A percentile compares a stretch with the other conserved stretches of the same genome.
Evolutionary conservation across 2,329 filamentous ascomycete genomes (phyloP).

Genomic region (Raffaelea deltoideospora): DNA sequence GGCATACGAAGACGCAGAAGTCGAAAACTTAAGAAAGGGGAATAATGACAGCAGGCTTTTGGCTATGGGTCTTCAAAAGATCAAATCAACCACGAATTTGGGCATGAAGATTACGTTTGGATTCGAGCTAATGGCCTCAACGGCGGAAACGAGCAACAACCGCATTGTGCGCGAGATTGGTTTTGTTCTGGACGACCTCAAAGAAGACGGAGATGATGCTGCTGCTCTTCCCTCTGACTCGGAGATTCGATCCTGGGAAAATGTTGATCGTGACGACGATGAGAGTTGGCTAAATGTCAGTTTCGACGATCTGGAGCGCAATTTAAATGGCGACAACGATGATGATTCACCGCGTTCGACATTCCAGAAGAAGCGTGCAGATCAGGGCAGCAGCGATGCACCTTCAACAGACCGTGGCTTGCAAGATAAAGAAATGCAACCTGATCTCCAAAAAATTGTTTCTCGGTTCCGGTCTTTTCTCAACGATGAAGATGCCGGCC

Average conservation of each 20-base stretch:
- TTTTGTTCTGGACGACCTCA: slow-evolving; percentile 60
- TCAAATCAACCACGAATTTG: too few relatives aligned
- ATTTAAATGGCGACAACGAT: slow-evolving; percentile 43
- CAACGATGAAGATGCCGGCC: slow-evolving; percentile 67
- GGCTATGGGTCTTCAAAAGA: too few relatives aligned
- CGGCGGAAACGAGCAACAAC: slow-evolving; percentile 53
- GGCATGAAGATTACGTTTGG: slow-evolving; percentile 87
- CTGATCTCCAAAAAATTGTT: slow-evolving; percentile 79
- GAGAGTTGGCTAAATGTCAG: slow-evolving; percentile 89
- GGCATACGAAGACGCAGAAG: slow-evolving; percentile 11
- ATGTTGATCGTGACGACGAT: slow-evolving; percentile 51
- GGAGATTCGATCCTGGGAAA: slow-evolving; percentile 59
- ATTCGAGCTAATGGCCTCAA: slow-evolving; percentile 70
- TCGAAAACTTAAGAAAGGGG: slow-evolving; percentile 1
- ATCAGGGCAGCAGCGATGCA: neutral
- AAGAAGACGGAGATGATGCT: slow-evolving; percentile 48
- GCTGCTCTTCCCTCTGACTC: slow-evolving; percentile 49
- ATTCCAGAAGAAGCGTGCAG: too few relatives aligned
- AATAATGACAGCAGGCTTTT: slow-evolving; percentile 11
- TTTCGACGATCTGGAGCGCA: slow-evolving; percentile 74
- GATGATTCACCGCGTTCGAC: too few relatives aligned
- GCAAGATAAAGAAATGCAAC: slow-evolving; percentile 52
- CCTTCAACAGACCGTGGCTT: slow-evolving; percentile 24
- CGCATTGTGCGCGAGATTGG: slow-evolving; percentile 59
- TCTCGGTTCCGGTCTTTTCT: slow-evolving; percentile 86